phyloP scores from a whole-genome alignment of 495 filamentous ascomycete genomes.

The Sordaria brevicollis region DNA sequence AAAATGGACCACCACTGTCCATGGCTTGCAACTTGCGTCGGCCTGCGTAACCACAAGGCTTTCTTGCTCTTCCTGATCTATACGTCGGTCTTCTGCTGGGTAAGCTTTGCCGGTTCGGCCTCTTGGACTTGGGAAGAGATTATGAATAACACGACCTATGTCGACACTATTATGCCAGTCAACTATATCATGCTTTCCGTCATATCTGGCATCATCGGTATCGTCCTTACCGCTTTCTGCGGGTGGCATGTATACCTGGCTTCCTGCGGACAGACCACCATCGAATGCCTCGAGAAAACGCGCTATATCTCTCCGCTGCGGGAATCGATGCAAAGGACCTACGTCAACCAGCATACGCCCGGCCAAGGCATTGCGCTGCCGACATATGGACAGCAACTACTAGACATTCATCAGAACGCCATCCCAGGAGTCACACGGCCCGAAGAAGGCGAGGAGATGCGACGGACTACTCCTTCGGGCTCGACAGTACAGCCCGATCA shows the following conservation, averaged over 20 bases:
- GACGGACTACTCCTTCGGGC: slow-evolving; percentile 5
- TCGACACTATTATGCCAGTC: slow-evolving; percentile 68
- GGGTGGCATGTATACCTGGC: slow-evolving; percentile 86
- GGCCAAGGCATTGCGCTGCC: slow-evolving; percentile 42
- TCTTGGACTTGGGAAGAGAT: slow-evolving; percentile 77
- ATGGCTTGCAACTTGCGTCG: slow-evolving; percentile 94
- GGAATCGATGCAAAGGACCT: slow-evolving; percentile 54
- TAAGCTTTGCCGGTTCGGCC: slow-evolving; percentile 61
- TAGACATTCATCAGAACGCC: slow-evolving; percentile 73
- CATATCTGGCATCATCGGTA: slow-evolving; percentile 77
- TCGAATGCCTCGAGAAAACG: slow-evolving; percentile 90
- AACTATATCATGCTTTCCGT: slow-evolving; percentile 85
- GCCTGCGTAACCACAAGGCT: slow-evolving; percentile 86
- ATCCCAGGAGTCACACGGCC: slow-evolving; percentile 68
- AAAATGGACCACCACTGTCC: slow-evolving; percentile 99
- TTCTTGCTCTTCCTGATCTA: slow-evolving; percentile 94
- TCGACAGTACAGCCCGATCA: slow-evolving; percentile 9
- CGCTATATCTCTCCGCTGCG: slow-evolving; percentile 76
- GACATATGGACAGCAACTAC: slow-evolving; percentile 62
- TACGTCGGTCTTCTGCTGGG: slow-evolving; percentile 74
- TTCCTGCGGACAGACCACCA: slow-evolving; percentile 72
- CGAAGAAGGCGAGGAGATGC: slow-evolving; percentile 64
- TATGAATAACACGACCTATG: slow-evolving; percentile 46
- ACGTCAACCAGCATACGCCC: slow-evolving; percentile 38
- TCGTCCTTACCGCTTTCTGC: slow-evolving; percentile 85